Conservation (phyloP, 1,284 basidiomycete species). For the Exobasidium cylindrosporum region DNA sequence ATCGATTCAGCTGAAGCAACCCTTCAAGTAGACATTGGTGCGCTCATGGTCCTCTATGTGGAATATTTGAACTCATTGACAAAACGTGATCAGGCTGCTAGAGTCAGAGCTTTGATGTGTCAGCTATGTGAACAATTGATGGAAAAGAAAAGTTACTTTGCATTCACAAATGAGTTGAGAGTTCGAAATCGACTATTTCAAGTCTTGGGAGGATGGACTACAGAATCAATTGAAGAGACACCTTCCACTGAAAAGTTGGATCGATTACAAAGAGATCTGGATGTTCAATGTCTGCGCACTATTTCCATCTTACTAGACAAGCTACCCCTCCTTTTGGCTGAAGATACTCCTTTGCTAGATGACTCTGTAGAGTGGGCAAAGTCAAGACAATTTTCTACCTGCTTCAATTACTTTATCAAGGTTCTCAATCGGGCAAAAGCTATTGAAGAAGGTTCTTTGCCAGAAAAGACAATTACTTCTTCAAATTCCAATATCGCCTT, state of each 20-base stretch:
- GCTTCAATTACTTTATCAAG: slow-evolving; percentile 51
- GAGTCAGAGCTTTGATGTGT: slow-evolving; percentile 49
- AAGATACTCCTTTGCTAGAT: slow-evolving; percentile 46
- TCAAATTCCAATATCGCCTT: neutral
- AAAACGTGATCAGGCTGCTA: slow-evolving; percentile 39
- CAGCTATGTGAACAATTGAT: slow-evolving; percentile 47
- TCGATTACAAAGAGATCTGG: slow-evolving; percentile 45
- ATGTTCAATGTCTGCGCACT: slow-evolving; percentile 44
- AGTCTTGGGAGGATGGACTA: slow-evolving; percentile 47
- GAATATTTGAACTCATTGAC: slow-evolving; percentile 49
- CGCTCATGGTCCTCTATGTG: slow-evolving; percentile 48
- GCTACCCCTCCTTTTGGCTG: slow-evolving; percentile 44
- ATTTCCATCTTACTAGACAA: slow-evolving; percentile 47
- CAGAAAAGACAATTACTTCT: neutral
- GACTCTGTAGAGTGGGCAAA: slow-evolving; percentile 52
- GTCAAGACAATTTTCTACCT: slow-evolving; percentile 44
- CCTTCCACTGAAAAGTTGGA: slow-evolving; percentile 28
- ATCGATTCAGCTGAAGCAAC: slow-evolving; percentile 24
- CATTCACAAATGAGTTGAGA: slow-evolving; percentile 43
- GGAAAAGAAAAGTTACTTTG: slow-evolving; percentile 40
- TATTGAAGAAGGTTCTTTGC: slow-evolving; percentile 24
- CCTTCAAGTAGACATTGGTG: slow-evolving; percentile 42
- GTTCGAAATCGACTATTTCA: slow-evolving; percentile 50
- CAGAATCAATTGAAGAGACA: slow-evolving; percentile 37
- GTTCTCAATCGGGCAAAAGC: slow-evolving; percentile 42